Evolutionary conservation across 768 basidiomycete genomes (phyloP), one percentile per base, ranked within the genome.

Genomic region (Trametes villosa): DNA sequence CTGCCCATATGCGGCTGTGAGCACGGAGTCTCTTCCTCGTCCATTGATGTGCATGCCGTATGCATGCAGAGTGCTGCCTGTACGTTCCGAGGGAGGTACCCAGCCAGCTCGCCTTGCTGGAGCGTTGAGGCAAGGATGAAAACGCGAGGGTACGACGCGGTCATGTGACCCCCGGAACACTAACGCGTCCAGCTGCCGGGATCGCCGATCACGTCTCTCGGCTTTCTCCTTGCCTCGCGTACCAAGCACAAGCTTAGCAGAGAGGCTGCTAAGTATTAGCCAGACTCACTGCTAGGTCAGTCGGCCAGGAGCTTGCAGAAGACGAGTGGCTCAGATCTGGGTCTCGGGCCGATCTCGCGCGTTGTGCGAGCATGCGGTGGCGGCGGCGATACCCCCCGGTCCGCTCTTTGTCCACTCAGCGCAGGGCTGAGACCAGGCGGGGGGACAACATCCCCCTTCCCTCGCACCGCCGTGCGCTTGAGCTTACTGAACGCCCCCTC

Each of bases 321-420:
- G 46, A 26, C 41, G 54, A 36, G 54, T 56, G 54, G 54, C 54
- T 56, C 54, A 56, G 54, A 56, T 56, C 54, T 27, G 41, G 12
- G 27, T 13, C 41, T 8, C 4, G 15, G 41, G 17, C 6, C 53
- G 53, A 54, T 54, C 42, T 33, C 11, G 53, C 24, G 26, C 47
- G 56, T 57, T 57, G 56, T 57, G 41, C 20, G 18, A 29, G 36
- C 46, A 56, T 40, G 44, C 22, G 22, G 55, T 30, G 31, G 53
- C 55, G 46, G 44, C 46, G 26, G 45, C 18, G 46, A 47, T 30
- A 56, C 33, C 4, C n/a, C 18, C 46, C 47, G 17, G 22, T n/a
- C 38, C 47, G 56, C 47, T 40, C 38, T 57, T 57, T 57, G 56
- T 57, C 47, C 56, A 8, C 12, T 46, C 24, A 11, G 18, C 31